Evolutionary conservation across 192 early-diverging fungal species (phyloP).

Genomic region (Spizellomyces sp.): DNA sequence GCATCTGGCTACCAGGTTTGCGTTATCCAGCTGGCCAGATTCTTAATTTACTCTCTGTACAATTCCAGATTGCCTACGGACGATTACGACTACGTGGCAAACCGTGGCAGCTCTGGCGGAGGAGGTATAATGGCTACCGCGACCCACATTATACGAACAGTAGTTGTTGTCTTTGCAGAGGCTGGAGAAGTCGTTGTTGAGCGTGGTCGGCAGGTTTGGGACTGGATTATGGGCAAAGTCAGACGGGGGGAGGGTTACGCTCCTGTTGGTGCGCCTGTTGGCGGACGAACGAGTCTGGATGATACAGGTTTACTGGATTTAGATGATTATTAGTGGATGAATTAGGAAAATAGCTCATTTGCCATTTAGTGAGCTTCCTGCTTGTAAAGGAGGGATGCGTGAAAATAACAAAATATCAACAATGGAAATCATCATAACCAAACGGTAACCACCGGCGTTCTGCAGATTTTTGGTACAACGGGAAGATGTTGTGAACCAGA

Average conservation of each 20-base stretch:
- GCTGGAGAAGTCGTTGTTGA: slow-evolving; percentile 30
- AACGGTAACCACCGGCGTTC: no score
- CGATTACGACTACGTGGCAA: slow-evolving; percentile 5
- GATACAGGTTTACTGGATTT: slow-evolving; percentile 33
- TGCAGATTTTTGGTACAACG: no score
- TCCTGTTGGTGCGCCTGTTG: slow-evolving; percentile 15
- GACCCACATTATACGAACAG: slow-evolving; percentile 11
- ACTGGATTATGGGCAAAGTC: neutral
- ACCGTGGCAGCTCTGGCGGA: slow-evolving; percentile 13
- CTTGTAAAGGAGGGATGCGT: no score
- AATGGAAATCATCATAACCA: no score
- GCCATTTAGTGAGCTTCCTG: no score
- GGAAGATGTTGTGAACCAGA: no score
- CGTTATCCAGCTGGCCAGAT: slow-evolving; percentile 1
- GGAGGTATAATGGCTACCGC: neutral
- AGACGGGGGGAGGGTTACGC: slow-evolving; percentile 24
- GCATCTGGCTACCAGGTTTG: neutral
- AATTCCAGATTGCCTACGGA: slow-evolving; percentile 34
- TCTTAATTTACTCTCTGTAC: neutral
- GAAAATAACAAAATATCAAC: no score
- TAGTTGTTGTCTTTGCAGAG: slow-evolving; percentile 18
- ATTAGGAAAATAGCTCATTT: no score
- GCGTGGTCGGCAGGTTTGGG: slow-evolving; percentile 26
- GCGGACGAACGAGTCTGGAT: slow-evolving; percentile 13
- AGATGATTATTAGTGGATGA: slow-evolving; percentile 27